phyloP scores from a whole-genome alignment of 2,329 filamentous ascomycete genomes.

The Gliomastix tumulicola region DNA sequence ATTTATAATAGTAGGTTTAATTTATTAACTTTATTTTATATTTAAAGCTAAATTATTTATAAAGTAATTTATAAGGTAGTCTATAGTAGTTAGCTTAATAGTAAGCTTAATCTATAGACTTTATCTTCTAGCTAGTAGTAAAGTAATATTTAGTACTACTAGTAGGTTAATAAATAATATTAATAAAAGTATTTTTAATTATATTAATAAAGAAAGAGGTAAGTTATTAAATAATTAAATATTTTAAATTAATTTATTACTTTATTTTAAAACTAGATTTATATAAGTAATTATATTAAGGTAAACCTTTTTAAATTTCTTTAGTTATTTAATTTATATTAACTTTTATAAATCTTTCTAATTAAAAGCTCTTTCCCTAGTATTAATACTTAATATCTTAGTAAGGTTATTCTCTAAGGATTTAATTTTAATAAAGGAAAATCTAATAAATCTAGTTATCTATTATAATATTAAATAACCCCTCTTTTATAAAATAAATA shows the following conservation, averaged over 20 bases:
- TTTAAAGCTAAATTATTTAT: too few species aligned
- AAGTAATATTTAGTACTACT: background rate
- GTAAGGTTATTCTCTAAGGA: background rate
- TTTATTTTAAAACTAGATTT: background rate
- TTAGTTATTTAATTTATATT: background rate
- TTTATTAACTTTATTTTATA: conserved; percentile 1
- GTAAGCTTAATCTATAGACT: background rate
- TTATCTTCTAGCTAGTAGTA: background rate
- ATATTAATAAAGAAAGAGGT: background rate
- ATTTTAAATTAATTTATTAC: background rate
- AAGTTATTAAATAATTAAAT: background rate
- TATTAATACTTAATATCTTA: background rate
- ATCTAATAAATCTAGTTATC: too few species aligned
- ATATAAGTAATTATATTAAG: background rate
- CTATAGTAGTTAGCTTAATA: background rate
- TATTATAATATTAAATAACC: background rate
- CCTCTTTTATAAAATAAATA: too few species aligned
- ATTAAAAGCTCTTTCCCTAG: background rate
- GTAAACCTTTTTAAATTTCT: too few species aligned
- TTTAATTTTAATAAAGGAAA: too few species aligned
- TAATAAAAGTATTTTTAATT: background rate
- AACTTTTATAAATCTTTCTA: background rate
- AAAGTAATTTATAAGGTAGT: background rate
- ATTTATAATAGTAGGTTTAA: conserved; percentile 2
- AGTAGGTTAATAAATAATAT: background rate